A percentile compares a stretch with the other conserved stretches of the same genome.
Evolutionary conservation across 139 green algal genomes (phyloP).

Genomic region (Ulvella scutata): DNA sequence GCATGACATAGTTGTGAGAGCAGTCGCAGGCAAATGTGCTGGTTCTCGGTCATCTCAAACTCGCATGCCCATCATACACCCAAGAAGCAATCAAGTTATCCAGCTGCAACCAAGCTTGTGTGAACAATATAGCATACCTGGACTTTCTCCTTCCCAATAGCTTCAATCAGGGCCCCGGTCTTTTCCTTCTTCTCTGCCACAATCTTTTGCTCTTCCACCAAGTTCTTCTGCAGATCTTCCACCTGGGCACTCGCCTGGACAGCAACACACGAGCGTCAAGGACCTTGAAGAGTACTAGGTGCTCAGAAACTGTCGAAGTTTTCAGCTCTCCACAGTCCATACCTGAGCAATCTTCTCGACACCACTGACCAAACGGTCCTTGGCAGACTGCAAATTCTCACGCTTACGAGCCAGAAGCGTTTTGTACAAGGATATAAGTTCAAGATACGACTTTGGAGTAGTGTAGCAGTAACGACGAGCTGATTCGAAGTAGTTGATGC

Average conservation of each 20-base stretch:
- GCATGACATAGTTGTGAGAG: no score
- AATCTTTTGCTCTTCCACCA: slow-evolving; percentile 73
- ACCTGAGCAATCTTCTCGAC: slow-evolving; percentile 74
- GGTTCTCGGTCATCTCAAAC: no score
- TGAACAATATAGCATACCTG: background rate
- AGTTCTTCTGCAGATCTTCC: slow-evolving; percentile 58
- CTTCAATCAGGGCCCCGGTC: slow-evolving; percentile 77
- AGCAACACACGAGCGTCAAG: no score
- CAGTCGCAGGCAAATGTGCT: no score
- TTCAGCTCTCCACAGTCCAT: slow-evolving; percentile 22
- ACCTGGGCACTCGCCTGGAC: slow-evolving; percentile 38
- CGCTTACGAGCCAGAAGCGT: slow-evolving; percentile 42
- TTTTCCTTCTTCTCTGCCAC: slow-evolving; percentile 79
- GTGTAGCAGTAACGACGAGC: slow-evolving; percentile 70
- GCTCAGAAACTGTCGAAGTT: background rate
- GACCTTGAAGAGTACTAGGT: no score
- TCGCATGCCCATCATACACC: no score
- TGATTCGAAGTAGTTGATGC: slow-evolving; percentile 28
- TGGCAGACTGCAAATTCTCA: slow-evolving; percentile 30
- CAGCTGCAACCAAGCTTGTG: background rate
- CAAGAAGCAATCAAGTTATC: background rate
- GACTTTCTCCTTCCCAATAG: slow-evolving; percentile 51
- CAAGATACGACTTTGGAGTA: slow-evolving; percentile 85
- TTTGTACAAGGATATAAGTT: slow-evolving; percentile 79
- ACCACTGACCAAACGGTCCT: slow-evolving; percentile 63